Evolutionary conservation across 1,284 basidiomycete species (phyloP), one percentile per base, ranked within the genome.

Genomic region (Cystobasidium sp.): DNA sequence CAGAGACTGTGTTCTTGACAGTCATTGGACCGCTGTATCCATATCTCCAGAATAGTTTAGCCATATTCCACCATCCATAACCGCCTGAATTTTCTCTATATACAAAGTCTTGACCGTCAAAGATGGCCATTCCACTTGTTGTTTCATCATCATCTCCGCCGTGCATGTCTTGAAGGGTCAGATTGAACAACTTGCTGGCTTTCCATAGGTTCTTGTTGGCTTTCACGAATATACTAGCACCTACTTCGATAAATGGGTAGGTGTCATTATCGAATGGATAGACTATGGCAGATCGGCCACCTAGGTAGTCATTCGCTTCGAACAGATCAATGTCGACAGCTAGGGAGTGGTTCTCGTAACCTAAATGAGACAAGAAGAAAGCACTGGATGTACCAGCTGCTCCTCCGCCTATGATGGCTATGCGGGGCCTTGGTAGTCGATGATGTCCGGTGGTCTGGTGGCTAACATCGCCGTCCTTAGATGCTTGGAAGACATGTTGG

Each of bases 191-290:
- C 61, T 90, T 85, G 0, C 88, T 87, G 0, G 93, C 93, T 63
- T 80, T 78, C 24, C 68, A 49, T 6, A 81, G 69, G 56, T 81
- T 80, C 69, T 72, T 88, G 84, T 97, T 95, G 4, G 86, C 87
- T 63, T 86, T 81, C 4, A 95, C 90, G 81, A 96, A 97, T 76
- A 97, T 91, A 53, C 90, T 92, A 0, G 90, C 96, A 0, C 96
- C 96, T 0, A 96, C 85, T 79, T 87, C 95, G 47, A 94, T 83
- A 53, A 53, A 46, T 14, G 56, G 59, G 31, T 41, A 68, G 16
- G 49, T 31, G 7, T 74, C 62, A 47, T 78, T 63, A 22, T 77
- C 67, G 1, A 79, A 78, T 65, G 76, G 77, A 18, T 76, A 16
- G 0, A 78, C 67, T 12, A 52, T 72, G n/a, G 77, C 78, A 31